phyloP scores from a whole-genome alignment of 495 filamentous ascomycete genomes.

The Hyaloscypha variabilis region DNA sequence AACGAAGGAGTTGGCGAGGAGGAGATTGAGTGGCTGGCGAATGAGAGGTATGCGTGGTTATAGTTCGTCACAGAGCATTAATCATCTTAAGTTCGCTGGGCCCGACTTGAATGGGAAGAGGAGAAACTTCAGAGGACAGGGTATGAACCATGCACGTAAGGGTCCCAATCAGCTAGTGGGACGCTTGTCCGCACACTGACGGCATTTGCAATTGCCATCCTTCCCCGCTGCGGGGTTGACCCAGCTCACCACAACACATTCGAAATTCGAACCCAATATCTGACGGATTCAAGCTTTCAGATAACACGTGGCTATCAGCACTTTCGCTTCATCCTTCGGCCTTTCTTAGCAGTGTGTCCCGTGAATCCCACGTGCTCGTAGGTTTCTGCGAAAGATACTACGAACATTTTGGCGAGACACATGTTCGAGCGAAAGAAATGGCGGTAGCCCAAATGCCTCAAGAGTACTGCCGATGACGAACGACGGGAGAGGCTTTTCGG shows the following conservation, averaged over 20 bases:
- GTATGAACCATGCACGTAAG: no score
- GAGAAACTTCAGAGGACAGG: no score
- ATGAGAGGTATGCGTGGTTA: slow-evolving; percentile 88
- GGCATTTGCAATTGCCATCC: no score
- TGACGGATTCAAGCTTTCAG: no score
- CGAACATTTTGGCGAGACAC: not conserved
- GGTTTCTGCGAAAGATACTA: not conserved
- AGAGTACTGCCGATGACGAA: not conserved
- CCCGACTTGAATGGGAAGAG: no score
- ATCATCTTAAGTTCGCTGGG: no score
- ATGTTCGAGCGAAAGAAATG: not conserved
- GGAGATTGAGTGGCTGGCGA: slow-evolving; percentile 78
- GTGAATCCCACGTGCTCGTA: not conserved
- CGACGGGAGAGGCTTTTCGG: not conserved
- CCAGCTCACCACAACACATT: no score
- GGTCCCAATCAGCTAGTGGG: no score
- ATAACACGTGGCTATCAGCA: no score
- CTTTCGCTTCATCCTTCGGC: not conserved
- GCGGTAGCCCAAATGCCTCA: not conserved
- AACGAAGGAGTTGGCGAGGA: slow-evolving; percentile 40
- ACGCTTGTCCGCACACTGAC: no score
- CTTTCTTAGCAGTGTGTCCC: not conserved
- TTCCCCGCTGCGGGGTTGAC: no score
- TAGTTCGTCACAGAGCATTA: not conserved
- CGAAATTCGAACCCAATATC: no score